Evolutionary conservation across 768 basidiomycete genomes (phyloP), one percentile per base, ranked within the genome.

Genomic region (Tylopilus sp.): DNA sequence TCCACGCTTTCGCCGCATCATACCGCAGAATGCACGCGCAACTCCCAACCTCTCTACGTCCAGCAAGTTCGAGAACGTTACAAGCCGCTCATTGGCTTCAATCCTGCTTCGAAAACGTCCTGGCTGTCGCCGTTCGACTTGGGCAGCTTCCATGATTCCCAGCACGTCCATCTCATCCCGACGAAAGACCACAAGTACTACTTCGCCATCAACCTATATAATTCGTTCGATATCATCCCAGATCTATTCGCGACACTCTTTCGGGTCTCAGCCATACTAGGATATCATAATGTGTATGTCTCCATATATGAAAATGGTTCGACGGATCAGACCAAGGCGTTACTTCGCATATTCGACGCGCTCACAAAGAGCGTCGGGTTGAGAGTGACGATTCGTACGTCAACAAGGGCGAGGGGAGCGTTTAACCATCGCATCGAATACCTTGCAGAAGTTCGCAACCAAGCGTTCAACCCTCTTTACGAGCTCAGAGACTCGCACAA

Each of bases 361-460:
- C 79, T 99, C 45, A 92, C 92, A 1, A 79, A 87, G 40, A 85
- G 84, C 45, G 92, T 96, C 53, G 97, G 97, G 25, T 79, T 98
- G 72, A 85, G 97, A 47, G 83, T 99, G 56, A 89, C 87, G 62
- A 98, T 99, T 64, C 85, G 92, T 54, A 94, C 94, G 0, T 92
- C 88, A 11, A 89, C 86, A 77, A 86, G 97, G 56, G 95, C 90
- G 11, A 80, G 96, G 26, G 97, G 97, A 36, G 88, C 89, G 10
- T 98, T 98, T 79, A 96, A 96, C 72, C 97, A 99, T 70, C 95
- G 97, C 48, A 99, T 99, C 77, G 97, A 99, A 72, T 99, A 99
- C 74, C 86, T 99, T 48, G 97, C 97, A n/a, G 96, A 99, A 67
- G 96, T 99, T n/a, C 89, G 97, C 55, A 98, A 99, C 70, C 87